Evolutionary conservation across 768 basidiomycete species (phyloP).

Genomic region (Lactarius vividus): DNA sequence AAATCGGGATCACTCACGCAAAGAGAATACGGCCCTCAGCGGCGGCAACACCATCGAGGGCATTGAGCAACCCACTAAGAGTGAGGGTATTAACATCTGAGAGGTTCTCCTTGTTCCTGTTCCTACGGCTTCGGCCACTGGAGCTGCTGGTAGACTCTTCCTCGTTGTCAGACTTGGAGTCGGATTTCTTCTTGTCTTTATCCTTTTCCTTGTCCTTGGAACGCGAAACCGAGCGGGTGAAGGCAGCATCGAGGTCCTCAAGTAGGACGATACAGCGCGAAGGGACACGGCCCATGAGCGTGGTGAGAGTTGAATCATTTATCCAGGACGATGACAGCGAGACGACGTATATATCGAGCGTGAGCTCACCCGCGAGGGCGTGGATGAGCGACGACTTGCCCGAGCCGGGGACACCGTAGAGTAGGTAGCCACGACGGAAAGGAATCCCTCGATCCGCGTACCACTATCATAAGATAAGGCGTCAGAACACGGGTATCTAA

Average conservation of each 20-base stretch:
- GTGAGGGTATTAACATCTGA: conserved; percentile 80
- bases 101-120: conserved; percentile 53
- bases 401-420: conserved; percentile 81
- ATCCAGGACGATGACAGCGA: conserved; percentile 86
- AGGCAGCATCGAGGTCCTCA: conserved; percentile 89
- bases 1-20: conserved; percentile 56
- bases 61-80: conserved; percentile 78
- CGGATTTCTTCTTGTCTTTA: conserved; percentile 38
- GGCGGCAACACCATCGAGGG: conserved; percentile 82
- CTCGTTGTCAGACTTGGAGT: conserved; percentile 38
- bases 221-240: conserved; percentile 70
- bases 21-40: conserved; percentile 86
- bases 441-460: conserved; percentile 93
- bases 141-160: conserved; percentile 36
- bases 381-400: conserved; percentile 88
- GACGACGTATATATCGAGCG: conserved; percentile 90
- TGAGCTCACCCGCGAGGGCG: conserved; percentile 82
- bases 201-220: conserved; percentile 52
- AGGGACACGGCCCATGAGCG: conserved; percentile 84
- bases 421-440: conserved; percentile 83
- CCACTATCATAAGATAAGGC: conserved; percentile 50
- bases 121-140: conserved; percentile 41
- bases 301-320: conserved; percentile 80
- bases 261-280: conserved; percentile 82
- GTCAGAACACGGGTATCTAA: conserved; percentile 12